Base-by-base conservation (phyloP, 371 early-diverging fungal species). In the Mortierella sp. region DNA sequence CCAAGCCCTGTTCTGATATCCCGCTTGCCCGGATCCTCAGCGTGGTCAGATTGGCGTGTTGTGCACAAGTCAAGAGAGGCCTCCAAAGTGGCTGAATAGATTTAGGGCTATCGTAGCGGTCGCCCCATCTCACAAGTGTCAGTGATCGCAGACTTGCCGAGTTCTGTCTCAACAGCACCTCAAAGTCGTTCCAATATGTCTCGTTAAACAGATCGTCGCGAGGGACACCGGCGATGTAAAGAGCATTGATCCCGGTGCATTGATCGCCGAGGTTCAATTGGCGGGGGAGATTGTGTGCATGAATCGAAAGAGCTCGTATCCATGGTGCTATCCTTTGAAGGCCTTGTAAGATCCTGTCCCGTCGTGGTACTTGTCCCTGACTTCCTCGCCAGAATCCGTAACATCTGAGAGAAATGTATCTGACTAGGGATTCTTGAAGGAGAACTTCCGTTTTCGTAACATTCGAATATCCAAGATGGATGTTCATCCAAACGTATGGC, bases 1-100 rank as follows among this genome's bases (percentile, higher is more conserved):
- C 28, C 25, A 59, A 12, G 41, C 59, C 59, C 22, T 28, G 44
- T 9, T 44, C 54, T 5, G 48, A 54, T 40, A 66, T 41, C 22
- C 27, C 39, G 22, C 58, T 37, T 7, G 17, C 1, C 17, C n/a
- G 22, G 19, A 66, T 48, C 19, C n/a, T 59, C 29, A 66, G 22
- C 7, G 45, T 45, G 9, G 19, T 14, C 29, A 56, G 7, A 9
- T 13, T 28, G 9, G 10, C 25, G 6, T 29, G 29, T 8, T 27
- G 41, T 17, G 5, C 13, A 19, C 44, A 44, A 10, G 10, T 29
- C 22, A 37, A 45, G 10, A 54, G 5, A 5, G 54, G 54, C 8
- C 24, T 21, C 56, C 45, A 56, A 19, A 16, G n/a, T 1, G 46
- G 56, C 5, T 41, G 41, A 41, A n/a, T 13, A 19, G 45, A 7